These are phyloP conservation scores for Dendrobium huoshanense DNA, from an alignment of 106 monocot genomes.

Conservation along the genomic window DNA sequence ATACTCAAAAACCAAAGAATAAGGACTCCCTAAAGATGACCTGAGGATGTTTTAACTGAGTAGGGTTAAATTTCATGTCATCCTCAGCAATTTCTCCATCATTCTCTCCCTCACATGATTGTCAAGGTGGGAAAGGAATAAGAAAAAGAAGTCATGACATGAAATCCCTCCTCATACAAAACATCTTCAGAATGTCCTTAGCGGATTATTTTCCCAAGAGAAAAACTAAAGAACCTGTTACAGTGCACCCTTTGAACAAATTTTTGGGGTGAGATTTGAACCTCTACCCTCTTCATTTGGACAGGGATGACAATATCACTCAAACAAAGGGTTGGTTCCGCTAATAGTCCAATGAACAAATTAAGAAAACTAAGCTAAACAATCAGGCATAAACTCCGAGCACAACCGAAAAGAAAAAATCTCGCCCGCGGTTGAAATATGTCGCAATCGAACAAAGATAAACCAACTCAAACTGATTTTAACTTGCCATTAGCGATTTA, in stretches of 20 bases:
- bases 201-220: no score
- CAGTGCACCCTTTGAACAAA: neutral
- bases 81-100: neutral
- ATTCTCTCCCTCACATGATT: neutral
- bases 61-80: neutral
- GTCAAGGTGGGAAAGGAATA: neutral
- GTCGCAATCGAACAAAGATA: neutral
- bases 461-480: neutral
- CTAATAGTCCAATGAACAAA: neutral
- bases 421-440: neutral
- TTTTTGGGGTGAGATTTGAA: neutral
- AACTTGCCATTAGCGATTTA: neutral
- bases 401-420: neutral
- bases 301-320: neutral
- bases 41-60: no score
- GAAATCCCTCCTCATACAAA: neutral
- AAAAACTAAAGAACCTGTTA: neutral
- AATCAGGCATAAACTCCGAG: neutral
- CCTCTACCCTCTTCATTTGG: neutral
- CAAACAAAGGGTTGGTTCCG: neutral
- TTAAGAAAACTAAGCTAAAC: neutral
- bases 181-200: neutral
- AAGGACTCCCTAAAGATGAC: no score
- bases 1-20: no score
- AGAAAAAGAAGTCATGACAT: neutral